These are phyloP conservation scores for Stachybotrys echinatus DNA, from an alignment of 2,329 filamentous ascomycete species.

Conservation along the genomic window DNA sequence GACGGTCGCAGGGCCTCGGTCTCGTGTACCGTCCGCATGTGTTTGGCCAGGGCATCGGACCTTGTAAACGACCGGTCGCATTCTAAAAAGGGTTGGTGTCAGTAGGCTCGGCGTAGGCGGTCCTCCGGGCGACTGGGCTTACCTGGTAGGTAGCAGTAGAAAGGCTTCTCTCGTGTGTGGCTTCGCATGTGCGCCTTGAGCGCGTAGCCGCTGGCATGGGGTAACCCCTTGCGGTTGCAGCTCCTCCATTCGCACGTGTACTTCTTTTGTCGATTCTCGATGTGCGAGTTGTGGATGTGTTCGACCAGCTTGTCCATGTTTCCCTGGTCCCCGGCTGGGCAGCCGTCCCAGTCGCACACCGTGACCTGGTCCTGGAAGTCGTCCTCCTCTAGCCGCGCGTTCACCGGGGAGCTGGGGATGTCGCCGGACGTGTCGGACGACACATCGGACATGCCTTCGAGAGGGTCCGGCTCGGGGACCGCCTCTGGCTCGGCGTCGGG, in stretches of 20 bases:
- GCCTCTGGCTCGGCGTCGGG: conserved; percentile 38
- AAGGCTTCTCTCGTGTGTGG: conserved; percentile 96
- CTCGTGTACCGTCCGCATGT: conserved; percentile 98
- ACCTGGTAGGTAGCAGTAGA: conserved; percentile 94
- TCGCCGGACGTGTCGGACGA: conserved; percentile 89
- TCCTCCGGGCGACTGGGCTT: too few relatives aligned
- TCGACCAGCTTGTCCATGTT: conserved; percentile 80
- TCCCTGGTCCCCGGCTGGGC: conserved; percentile 61
- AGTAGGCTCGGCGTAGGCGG: conserved; percentile 1
- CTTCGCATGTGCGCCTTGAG: conserved; percentile 96
- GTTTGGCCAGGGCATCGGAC: conserved; percentile 92
- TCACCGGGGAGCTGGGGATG: conserved; percentile 64
- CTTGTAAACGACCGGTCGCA: conserved; percentile 95
- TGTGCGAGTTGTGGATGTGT: conserved; percentile 89
- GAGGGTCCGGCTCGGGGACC: conserved; percentile 43
- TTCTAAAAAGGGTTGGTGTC: conserved; percentile 50
- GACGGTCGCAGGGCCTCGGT: conserved; percentile 85
- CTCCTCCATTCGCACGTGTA: conserved; percentile 98
- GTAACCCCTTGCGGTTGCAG: conserved; percentile 80
- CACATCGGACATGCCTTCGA: conserved; percentile 63
- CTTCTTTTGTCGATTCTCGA: conserved; percentile 88
- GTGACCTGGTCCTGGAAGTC: conserved; percentile 75
- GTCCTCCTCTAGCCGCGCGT: conserved; percentile 66
- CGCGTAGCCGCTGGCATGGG: conserved; percentile 92
- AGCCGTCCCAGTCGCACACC: conserved; percentile 73